Evolutionary conservation across 306 rosid species (phyloP).

Genomic region (Coriaria nepalensis): DNA sequence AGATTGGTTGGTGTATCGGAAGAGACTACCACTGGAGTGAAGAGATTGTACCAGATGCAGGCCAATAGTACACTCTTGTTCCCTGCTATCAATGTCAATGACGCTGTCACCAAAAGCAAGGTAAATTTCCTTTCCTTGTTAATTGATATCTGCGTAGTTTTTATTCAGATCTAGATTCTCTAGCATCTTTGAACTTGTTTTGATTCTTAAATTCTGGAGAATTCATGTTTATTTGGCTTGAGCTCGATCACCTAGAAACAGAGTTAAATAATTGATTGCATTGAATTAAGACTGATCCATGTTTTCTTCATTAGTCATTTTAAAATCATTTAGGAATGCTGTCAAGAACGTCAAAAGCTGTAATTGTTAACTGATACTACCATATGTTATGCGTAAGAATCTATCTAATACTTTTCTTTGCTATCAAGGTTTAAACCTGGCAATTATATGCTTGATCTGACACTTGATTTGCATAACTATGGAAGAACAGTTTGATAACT

Average conservation of each 20-base stretch:
- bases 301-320: not conserved
- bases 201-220: too few relatives aligned
- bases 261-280: too few relatives aligned
- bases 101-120: conserved; percentile 99
- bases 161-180: conserved; percentile 5
- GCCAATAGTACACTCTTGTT: conserved; percentile 55
- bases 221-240: too few relatives aligned
- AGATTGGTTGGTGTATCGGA: conserved; percentile 86
- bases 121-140: conserved; percentile 11
- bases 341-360: too few relatives aligned
- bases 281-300: not conserved
- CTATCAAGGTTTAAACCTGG: too few relatives aligned
- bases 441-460: not conserved
- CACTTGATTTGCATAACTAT: not conserved
- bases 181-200: too few relatives aligned
- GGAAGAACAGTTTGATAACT: conserved; percentile 64
- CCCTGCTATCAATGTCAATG: conserved; percentile 93
- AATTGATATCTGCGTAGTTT: conserved; percentile 10
- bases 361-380: too few relatives aligned
- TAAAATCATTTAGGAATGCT: not conserved
- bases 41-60: conserved; percentile 95
- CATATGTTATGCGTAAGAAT: too few relatives aligned
- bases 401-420: too few relatives aligned
- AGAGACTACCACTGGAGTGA: conserved; percentile 98
- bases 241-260: too few relatives aligned